These are phyloP conservation scores for Pythium volutum DNA, from an alignment of 352 stramenopile species.

Conservation along the genomic window DNA sequence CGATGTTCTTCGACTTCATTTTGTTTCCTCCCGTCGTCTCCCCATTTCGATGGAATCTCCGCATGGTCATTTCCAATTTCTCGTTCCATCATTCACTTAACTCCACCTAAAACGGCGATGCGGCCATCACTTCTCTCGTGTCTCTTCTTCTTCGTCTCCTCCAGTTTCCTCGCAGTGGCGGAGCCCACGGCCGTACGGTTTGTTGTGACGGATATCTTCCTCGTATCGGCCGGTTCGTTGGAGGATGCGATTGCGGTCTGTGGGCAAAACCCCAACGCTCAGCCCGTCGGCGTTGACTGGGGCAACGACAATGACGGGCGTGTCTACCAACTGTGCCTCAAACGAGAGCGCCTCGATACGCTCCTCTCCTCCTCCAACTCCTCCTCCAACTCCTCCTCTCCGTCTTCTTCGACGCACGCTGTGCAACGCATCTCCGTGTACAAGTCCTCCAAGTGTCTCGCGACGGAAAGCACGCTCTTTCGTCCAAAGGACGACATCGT, in stretches of 20 bases:
- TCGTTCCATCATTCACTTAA: not conserved
- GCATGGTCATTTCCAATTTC: not conserved
- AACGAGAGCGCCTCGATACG: not conserved
- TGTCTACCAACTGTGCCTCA: constrained; percentile 26
- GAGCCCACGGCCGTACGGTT: not conserved
- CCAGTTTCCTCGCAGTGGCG: not conserved
- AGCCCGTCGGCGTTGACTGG: constrained; percentile 37
- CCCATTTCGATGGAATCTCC: not conserved
- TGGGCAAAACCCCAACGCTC: not conserved
- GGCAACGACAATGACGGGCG: constrained; percentile 9
- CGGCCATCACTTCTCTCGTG: not conserved
- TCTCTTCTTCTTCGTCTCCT: not conserved
- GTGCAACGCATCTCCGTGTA: constrained; percentile 24
- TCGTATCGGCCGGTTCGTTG: constrained; percentile 12
- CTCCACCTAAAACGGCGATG: not conserved
- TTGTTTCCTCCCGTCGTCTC: not conserved
- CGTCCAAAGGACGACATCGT: not conserved
- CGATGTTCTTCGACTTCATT: not conserved
- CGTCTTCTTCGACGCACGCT: not conserved
- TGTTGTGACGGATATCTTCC: constrained; percentile 16
- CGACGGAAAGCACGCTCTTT: constrained; percentile 8
- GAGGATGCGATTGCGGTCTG: constrained; percentile 13
- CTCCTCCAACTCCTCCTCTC: not conserved
- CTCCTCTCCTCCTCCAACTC: not conserved
- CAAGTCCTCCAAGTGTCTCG: constrained; percentile 8